Conservation (phyloP, 768 basidiomycete genomes). For the Naematelia encephala region DNA sequence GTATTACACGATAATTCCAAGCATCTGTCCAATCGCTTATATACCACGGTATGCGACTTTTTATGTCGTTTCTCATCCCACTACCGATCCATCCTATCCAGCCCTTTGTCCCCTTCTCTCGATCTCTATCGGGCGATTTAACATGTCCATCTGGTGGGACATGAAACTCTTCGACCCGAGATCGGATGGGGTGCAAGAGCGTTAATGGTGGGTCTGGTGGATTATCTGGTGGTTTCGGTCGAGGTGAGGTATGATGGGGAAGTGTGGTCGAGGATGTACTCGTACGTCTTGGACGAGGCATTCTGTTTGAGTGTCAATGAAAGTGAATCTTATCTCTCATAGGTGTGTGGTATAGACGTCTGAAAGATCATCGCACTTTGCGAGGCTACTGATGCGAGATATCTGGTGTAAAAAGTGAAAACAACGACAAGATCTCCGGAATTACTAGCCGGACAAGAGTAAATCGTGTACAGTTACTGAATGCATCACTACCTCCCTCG, state of each 20-base stretch:
- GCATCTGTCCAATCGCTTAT: constrained; percentile 83
- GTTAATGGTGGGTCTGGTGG: constrained; percentile 35
- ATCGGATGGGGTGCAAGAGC: constrained; percentile 22
- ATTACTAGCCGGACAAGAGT: too few relatives aligned
- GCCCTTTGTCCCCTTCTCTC: background rate
- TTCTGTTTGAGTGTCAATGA: too few relatives aligned
- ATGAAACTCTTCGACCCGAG: background rate
- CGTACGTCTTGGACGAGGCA: background rate
- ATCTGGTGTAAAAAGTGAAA: too few relatives aligned
- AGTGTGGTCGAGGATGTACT: background rate
- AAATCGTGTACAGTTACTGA: too few relatives aligned
- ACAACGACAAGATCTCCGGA: too few relatives aligned
- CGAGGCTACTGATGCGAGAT: too few relatives aligned
- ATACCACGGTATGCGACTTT: constrained; percentile 73
- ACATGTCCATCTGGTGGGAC: background rate
- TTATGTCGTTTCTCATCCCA: constrained; percentile 71
- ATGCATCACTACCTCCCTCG: too few relatives aligned
- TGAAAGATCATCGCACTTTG: too few relatives aligned
- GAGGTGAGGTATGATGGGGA: constrained; percentile 6
- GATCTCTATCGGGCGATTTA: background rate
- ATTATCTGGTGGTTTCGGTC: constrained; percentile 18
- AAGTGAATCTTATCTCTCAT: too few relatives aligned
- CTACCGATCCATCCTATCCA: constrained; percentile 23
- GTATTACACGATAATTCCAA: constrained; percentile 85
- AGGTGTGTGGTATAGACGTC: too few relatives aligned